These are phyloP conservation scores for Pseudonitzschia multiseries DNA, from an alignment of 108 stramenopile genomes.

Conservation along the genomic window DNA sequence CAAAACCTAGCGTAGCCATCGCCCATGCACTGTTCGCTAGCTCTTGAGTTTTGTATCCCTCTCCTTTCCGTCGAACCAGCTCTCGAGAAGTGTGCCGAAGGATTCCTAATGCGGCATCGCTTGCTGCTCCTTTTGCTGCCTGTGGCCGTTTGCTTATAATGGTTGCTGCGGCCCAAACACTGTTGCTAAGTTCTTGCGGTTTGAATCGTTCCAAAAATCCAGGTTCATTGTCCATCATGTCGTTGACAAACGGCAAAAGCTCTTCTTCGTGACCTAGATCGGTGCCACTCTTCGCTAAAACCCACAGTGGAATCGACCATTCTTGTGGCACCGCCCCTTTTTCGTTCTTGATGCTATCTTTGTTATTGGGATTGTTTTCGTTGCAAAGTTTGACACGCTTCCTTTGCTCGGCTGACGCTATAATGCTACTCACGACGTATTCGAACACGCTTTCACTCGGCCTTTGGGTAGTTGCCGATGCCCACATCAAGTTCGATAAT, in stretches of 20 bases:
- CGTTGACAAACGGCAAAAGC: slow-evolving; percentile 56
- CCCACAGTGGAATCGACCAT: slow-evolving; percentile 72
- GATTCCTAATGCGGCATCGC: slow-evolving; percentile 51
- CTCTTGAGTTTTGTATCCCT: slow-evolving; percentile 75
- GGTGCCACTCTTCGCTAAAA: slow-evolving; percentile 69
- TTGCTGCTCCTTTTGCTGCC: slow-evolving; percentile 13
- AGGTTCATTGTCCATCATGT: slow-evolving; percentile 51
- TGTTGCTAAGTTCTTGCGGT: slow-evolving; percentile 75
- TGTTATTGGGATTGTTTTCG: slow-evolving; percentile 11
- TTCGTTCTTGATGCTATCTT: background rate
- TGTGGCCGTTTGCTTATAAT: slow-evolving; percentile 52
- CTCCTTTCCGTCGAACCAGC: slow-evolving; percentile 34
- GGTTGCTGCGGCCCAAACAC: slow-evolving; percentile 76
- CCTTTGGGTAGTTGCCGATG: slow-evolving; percentile 58
- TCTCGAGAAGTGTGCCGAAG: slow-evolving; percentile 54
- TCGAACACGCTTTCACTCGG: slow-evolving; percentile 48
- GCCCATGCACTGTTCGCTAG: slow-evolving; percentile 63
- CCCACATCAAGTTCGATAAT: slow-evolving; percentile 63
- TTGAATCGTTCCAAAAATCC: slow-evolving; percentile 63
- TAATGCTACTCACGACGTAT: slow-evolving; percentile 43
- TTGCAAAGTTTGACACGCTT: background rate
- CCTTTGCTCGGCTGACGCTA: slow-evolving; percentile 20
- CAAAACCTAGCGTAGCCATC: slow-evolving; percentile 78
- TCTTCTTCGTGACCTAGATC: slow-evolving; percentile 35
- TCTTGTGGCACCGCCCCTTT: slow-evolving; percentile 47